Conservation (phyloP, 192 early-diverging fungal species). For the Allomyces arbusculus region DNA sequence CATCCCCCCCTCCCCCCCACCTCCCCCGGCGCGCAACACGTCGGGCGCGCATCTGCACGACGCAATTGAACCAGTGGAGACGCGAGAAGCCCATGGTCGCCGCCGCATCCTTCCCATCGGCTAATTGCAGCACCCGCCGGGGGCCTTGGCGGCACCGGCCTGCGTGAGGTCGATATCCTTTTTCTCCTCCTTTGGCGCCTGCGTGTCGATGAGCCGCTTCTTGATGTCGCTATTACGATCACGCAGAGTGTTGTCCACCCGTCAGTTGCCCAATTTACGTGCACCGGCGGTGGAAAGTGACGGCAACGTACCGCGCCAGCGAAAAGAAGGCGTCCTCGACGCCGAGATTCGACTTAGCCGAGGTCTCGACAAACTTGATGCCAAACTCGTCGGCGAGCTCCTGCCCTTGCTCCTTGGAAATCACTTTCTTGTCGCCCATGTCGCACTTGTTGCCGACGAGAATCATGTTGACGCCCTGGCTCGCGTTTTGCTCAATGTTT, state of each 20-base stretch:
- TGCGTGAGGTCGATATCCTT: too few relatives aligned
- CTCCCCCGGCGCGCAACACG: too few relatives aligned
- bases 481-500: slow-evolving; percentile 98
- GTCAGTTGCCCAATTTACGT: not conserved
- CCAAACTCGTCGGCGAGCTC: slow-evolving; percentile 81
- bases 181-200: slow-evolving; percentile 6
- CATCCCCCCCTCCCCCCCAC: too few relatives aligned
- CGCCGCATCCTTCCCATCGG: too few relatives aligned
- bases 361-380: slow-evolving; percentile 92
- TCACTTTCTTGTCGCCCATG: slow-evolving; percentile 84
- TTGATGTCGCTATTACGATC: slow-evolving; percentile 67
- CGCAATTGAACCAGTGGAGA: too few relatives aligned
- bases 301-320: slow-evolving; percentile 50
- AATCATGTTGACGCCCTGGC: slow-evolving; percentile 96
- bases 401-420: slow-evolving; percentile 88
- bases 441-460: slow-evolving; percentile 99
- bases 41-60: too few relatives aligned
- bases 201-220: slow-evolving; percentile 86
- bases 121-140: too few relatives aligned
- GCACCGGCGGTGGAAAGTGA: slow-evolving; percentile 1
- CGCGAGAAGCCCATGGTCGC: too few relatives aligned
- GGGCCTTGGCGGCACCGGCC: too few relatives aligned
- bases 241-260: not conserved
- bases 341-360: slow-evolving; percentile 94
- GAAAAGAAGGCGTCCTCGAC: slow-evolving; percentile 95